Percentiles rank a stretch among this genome's conserved stretches.
Conservation (phyloP, 2,329 filamentous ascomycete species). For the Beauveria caledonica region DNA sequence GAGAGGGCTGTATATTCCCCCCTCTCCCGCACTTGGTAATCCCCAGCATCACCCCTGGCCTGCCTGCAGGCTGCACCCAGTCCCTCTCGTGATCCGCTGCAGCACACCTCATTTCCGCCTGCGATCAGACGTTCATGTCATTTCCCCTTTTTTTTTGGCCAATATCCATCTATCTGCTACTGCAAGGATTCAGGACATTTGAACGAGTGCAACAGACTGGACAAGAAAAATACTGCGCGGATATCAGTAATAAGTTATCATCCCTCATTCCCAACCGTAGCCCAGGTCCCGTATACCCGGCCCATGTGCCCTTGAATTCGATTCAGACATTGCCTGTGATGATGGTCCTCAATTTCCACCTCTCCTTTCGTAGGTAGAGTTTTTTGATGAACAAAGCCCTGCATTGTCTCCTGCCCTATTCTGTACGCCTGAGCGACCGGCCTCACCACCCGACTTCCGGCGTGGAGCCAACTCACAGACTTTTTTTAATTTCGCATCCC, state of each 20-base stretch:
- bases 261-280: too few species aligned
- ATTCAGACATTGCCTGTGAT: too few species aligned
- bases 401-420: too few species aligned
- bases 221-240: background rate
- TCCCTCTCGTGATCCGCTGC: background rate
- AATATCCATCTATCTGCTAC: background rate
- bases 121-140: background rate
- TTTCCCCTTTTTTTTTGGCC: background rate
- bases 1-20: too few species aligned
- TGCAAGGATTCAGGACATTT: background rate
- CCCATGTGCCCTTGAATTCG: too few species aligned
- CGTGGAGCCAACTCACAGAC: background rate
- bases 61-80: background rate
- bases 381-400: too few species aligned
- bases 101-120: background rate
- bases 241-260: too few species aligned
- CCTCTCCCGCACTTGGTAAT: too few species aligned
- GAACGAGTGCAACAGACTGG: background rate
- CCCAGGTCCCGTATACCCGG: too few species aligned
- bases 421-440: too few species aligned
- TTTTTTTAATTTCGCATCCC: background rate
- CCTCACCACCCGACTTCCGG: background rate
- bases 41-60: background rate
- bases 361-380: too few species aligned
- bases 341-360: too few species aligned